phyloP scores from a whole-genome alignment of 139 green algal genomes.

The Chlamydomonas sp. region DNA sequence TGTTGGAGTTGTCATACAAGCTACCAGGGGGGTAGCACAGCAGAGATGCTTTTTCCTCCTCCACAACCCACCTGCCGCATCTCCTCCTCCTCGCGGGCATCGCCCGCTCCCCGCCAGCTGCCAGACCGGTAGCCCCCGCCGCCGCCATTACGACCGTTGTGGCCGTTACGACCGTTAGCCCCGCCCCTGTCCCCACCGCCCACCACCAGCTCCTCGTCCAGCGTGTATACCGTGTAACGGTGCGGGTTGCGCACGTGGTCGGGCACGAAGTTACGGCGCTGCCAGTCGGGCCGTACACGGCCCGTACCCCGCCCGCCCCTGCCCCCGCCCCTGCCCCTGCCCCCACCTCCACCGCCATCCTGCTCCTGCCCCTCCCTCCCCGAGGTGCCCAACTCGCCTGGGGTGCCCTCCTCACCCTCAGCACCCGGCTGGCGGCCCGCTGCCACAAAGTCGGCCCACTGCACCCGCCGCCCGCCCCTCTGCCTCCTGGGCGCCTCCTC shows the following conservation, averaged over 20 bases:
- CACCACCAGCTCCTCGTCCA: conserved; percentile 45
- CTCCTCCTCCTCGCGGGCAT: background rate
- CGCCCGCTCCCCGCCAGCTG: background rate
- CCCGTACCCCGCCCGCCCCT: background rate
- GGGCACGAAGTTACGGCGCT: conserved; percentile 35
- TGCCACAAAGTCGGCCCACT: conserved; percentile 24
- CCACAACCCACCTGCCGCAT: background rate
- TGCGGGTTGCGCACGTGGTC: conserved; percentile 50
- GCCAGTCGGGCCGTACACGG: conserved; percentile 7
- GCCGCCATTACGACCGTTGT: background rate
- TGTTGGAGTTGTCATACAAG: background rate
- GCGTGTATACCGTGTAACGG: conserved; percentile 45
- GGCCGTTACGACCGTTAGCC: background rate
- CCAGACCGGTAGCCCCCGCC: background rate
- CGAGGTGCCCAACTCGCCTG: background rate
- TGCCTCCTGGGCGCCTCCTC: background rate
- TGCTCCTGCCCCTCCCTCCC: background rate
- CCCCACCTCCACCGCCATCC: background rate
- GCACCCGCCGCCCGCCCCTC: conserved; percentile 23
- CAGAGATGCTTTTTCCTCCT: background rate
- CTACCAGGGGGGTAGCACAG: background rate
- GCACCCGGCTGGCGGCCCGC: background rate
- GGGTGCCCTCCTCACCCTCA: background rate
- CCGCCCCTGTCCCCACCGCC: background rate
- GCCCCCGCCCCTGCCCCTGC: conserved; percentile 7